Evolutionary conservation across 179 eudicot genomes (phyloP), one percentile per base, ranked within the genome.

Genomic region (Corrigiola litoralis): DNA sequence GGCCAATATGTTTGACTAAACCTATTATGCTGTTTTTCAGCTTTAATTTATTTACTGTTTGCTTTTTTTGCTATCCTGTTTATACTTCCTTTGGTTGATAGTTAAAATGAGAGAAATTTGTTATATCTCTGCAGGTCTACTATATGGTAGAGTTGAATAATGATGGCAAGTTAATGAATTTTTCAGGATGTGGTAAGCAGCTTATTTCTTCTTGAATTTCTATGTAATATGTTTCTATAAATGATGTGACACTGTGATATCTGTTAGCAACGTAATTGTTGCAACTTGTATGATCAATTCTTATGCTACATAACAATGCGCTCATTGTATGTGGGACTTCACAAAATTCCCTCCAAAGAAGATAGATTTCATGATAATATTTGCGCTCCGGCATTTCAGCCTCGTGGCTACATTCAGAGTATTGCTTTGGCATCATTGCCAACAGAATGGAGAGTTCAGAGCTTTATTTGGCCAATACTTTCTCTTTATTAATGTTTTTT

Each of bases 121-220:
- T 59, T 40, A 7, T 36, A 4, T 45, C 23, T 66, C 51, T 79
- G 60, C 80, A 95, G 99, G 84, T 88, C 61, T 95, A 95, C 82
- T 95, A 92, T 92, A 92, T 95, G 95, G 68, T 89, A 57, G 89
- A 90, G 79, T 55, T 72, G 21, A 65, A 76, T 48, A 75, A 82
- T 65, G 77, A 75, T 70, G 84, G 81, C 61, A 77, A 75, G 79
- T 62, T 90, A 75, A 66, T 94, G 75, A 90, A 94, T 77, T 94
- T 75, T 74, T 86, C 95, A 17, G 99, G 99, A 63, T 94, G 99
- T 80, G 99, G 99, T 94, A 80, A 81, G 40, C 17, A 48, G 44
- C 61, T 38, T n/a, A 16, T 52, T 40, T 40, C 59, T 55, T 65
- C 18, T 25, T 54, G n/a, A 60, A 56, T 46, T 40, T 42, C 31